Base-by-base conservation (phyloP, 192 early-diverging fungal species). In the Spinellus fusiger region DNA sequence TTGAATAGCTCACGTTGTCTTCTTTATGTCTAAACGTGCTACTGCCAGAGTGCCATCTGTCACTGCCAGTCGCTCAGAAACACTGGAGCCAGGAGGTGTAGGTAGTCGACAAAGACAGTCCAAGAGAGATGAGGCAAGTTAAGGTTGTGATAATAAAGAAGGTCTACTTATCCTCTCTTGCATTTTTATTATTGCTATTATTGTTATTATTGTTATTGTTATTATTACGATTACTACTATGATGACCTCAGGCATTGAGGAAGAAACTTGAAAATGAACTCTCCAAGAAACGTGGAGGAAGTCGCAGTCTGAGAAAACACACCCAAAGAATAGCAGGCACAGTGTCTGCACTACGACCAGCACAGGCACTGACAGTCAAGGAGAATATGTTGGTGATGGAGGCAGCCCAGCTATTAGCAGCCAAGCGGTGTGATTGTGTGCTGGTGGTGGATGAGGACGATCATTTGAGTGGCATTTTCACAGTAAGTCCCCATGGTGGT, bases 381-480 rank as follows among this genome's bases (percentile, higher is more conserved):
- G 86, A 92, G 37, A 83, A 80, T 28, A 79, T 90, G 63, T 73
- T 84, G 26, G 86, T 92, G 37, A 81, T 85, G 35, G 90, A 93
- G 69, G 90, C 88, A 0, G 85, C 91, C n/a, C 91, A 91, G 73
- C 77, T 91, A 61, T 96, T 99, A 95, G 95, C 96, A 4, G 96
- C 96, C 18, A 98, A 98, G 79, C 83, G 95, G 25, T 84, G 87
- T 5, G 96, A 99, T 71, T 92, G 92, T 65, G 92, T 99, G 35
- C 80, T 99, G 8, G 88, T 97, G 38, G 90, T 96, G n/a, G 90
- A 95, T 70, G 85, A 88, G 27, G 87, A 95, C 20, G 93, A 94
- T 61, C 90, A 91, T 60, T 81, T 98, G 60, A 79, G 82, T 4
- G 96, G 95, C 32, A 99, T 99, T 61, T 90, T 99, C 65, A 99